Base-by-base conservation (phyloP, 208 protist genomes). In the Leishmania mexicana region DNA sequence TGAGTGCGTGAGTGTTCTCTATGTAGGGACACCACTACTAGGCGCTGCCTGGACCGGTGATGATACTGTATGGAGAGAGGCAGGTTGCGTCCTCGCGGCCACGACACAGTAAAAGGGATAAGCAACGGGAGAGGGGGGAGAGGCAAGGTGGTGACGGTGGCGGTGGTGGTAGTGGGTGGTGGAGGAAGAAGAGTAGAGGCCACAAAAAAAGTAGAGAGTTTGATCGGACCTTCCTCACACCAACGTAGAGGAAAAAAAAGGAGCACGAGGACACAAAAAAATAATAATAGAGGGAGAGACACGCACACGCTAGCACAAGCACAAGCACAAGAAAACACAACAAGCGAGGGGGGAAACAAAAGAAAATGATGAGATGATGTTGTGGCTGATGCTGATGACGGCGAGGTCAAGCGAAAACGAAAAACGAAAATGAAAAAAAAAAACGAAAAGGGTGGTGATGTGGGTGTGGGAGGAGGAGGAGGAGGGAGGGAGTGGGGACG, bases 1-100 rank as follows among this genome's bases (percentile, higher is more conserved):
- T 72, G 67, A 47, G 40, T 72, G 67, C 21, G 67, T 72, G 3
- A 40, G 62, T 72, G 64, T 70, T 49, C 45, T 70, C 35, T 45
- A 24, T 70, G 64, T 70, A 42, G 40, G 64, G 35, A 70, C 35
- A 42, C 64, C n/a, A 70, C 35, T 42, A 24, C 67, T 72, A 21
- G 8, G n/a, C 67, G 40, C 40, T 47, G 67, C 21, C 42, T 19
- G 67, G 3, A 17, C 67, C 38, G 67, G 67, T 72, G 40, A 72
- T n/a, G 8, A 38, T 47, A 72, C 31, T 72, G 35, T n/a, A 72
- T 19, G 67, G 38, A 47, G 40, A 47, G 15, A 47, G 31, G 21
- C 21, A 5, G 31, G 67, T 28, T 28, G 67, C 38, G 40, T 72
- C 40, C 38, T 72, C 28, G 40, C 28, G 21, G 67, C 21, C 3